Evolutionary conservation across 805 yeast genomes (phyloP), one percentile per base, ranked within the genome.

Genomic region (Candida michaelii): DNA sequence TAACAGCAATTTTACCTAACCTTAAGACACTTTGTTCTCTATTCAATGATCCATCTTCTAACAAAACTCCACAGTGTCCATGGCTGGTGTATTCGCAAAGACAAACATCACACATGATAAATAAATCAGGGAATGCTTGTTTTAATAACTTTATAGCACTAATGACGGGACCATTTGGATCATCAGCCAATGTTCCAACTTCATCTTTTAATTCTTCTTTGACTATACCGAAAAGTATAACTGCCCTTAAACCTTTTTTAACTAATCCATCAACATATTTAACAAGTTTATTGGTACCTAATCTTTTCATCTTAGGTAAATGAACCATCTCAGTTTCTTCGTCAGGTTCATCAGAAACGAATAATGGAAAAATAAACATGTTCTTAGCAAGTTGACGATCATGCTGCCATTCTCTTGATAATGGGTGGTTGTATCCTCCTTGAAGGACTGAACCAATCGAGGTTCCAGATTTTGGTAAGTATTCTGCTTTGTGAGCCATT

Each of bases 51-150:
- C 98, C 97, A 59, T 89, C 97, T 43, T 86, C 95, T 47, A 83
- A 75, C 40, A 93, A 73, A 12, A 89, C 74, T 30, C 99, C 99
- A 68, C 99, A 93, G 63, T 93, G 99, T n/a, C 99, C 99, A 57
- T 93, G 98, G 43, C 83, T 77, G 7, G 99, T 93, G 65, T 89
- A 93, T 66, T 93, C 99, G 71, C 99, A 93, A 40, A 93, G 69
- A 65, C 99, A 93, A 18, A 91, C 97, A 59, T 93, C 99, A 58
- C 96, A 86, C 77, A 89, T 80, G 49, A 93, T 79, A 62, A 83
- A 91, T 45, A 93, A 74, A 19, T 79, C 84, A 4, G 99, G 98
- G 68, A 86, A 90, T 12, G 76, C 65, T 33, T 63, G 49, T 46
- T 75, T 75, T 42, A 93, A 73, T 1, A 77, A 71, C 57, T 81